Evolutionary conservation across 352 stramenopile genomes (phyloP).

Genomic region (Phytophthora melonis): DNA sequence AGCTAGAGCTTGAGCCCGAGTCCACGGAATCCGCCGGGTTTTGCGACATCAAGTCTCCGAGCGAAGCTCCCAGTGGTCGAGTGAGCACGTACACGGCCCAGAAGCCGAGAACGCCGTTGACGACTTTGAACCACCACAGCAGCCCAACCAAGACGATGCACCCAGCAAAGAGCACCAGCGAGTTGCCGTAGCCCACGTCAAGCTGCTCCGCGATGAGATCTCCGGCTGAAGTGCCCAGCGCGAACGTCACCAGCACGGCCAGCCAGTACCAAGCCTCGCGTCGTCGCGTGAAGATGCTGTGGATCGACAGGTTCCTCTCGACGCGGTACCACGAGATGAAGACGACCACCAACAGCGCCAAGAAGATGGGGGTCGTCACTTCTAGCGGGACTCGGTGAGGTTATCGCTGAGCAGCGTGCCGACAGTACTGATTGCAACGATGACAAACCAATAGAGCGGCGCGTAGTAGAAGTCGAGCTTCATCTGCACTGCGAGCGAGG

Average conservation of each 20-base stretch:
- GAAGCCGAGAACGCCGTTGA: slow-evolving; percentile 35
- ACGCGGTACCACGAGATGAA: slow-evolving; percentile 27
- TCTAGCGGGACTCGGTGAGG: slow-evolving; percentile 31
- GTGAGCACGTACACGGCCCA: slow-evolving; percentile 39
- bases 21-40: slow-evolving; percentile 29
- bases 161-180: slow-evolving; percentile 33
- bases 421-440: slow-evolving; percentile 39
- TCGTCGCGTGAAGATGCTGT: slow-evolving; percentile 28
- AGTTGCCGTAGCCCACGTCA: slow-evolving; percentile 38
- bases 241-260: slow-evolving; percentile 35
- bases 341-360: slow-evolving; percentile 21
- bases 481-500: slow-evolving; percentile 18
- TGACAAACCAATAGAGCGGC: slow-evolving; percentile 40
- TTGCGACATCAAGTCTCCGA: slow-evolving; percentile 41
- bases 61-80: slow-evolving; percentile 33
- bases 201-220: slow-evolving; percentile 40
- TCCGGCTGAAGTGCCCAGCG: slow-evolving; percentile 29
- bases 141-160: slow-evolving; percentile 27
- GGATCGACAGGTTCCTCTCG: slow-evolving; percentile 25
- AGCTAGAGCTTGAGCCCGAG: background rate
- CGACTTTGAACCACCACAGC: slow-evolving; percentile 31
- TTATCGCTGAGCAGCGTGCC: slow-evolving; percentile 37
- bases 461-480: slow-evolving; percentile 30
- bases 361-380: slow-evolving; percentile 30
- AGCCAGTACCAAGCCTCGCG: slow-evolving; percentile 39